These are phyloP conservation scores for Acacia acuminata DNA, from an alignment of 306 rosid genomes.

Conservation along the genomic window DNA sequence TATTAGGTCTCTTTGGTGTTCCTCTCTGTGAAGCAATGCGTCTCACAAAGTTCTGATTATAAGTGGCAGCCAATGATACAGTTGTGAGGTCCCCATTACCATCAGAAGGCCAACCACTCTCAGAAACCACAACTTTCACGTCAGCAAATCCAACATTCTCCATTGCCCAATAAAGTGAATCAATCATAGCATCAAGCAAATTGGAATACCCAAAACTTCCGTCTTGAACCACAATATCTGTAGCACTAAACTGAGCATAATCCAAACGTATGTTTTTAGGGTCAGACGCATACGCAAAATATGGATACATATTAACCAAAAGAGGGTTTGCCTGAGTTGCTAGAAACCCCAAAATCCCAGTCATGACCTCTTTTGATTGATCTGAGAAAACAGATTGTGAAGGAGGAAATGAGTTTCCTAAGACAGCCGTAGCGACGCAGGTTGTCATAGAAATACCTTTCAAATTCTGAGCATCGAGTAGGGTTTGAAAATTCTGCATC, in stretches of 20 bases:
- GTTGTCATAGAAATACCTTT: slow-evolving; percentile 34
- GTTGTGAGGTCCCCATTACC: slow-evolving; percentile 33
- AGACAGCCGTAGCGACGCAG: not conserved
- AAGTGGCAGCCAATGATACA: slow-evolving; percentile 14
- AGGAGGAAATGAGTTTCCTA: slow-evolving; percentile 31
- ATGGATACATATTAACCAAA: slow-evolving; percentile 46
- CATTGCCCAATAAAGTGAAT: slow-evolving; percentile 38
- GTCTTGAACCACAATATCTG: not conserved
- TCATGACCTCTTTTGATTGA: not conserved
- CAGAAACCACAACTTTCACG: slow-evolving; percentile 32
- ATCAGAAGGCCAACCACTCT: slow-evolving; percentile 48
- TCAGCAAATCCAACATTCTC: not conserved
- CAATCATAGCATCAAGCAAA: slow-evolving; percentile 41
- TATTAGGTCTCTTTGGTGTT: slow-evolving; percentile 37
- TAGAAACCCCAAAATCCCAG: slow-evolving; percentile 24
- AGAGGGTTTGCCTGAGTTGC: slow-evolving; percentile 15
- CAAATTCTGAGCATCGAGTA: not conserved
- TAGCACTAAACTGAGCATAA: not conserved
- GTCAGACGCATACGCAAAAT: slow-evolving; percentile 39
- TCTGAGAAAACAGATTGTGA: slow-evolving; percentile 22
- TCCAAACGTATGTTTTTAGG: not conserved
- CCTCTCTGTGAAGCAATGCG: slow-evolving; percentile 23
- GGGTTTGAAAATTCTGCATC: slow-evolving; percentile 14
- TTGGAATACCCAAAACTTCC: slow-evolving; percentile 14
- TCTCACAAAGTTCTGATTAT: slow-evolving; percentile 25